These are phyloP conservation scores for Entomophthora muscae DNA, from an alignment of 371 early-diverging fungal species.

Conservation along the genomic window DNA sequence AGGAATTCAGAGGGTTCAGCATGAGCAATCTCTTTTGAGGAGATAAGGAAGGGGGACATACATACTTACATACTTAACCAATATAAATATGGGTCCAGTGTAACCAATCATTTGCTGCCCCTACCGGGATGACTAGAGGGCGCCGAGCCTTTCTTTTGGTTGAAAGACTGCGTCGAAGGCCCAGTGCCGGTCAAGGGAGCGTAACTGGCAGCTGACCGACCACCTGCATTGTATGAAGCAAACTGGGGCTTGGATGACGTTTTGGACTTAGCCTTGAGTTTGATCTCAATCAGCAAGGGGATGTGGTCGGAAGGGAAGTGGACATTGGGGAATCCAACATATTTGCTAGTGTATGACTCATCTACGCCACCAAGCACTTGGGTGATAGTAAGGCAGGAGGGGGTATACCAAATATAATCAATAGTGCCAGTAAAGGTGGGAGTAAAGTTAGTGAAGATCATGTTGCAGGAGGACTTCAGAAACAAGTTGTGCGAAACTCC, in stretches of 20 bases:
- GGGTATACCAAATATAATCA: conserved; percentile 94
- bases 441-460: conserved; percentile 91
- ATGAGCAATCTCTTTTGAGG: neutral
- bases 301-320: conserved; percentile 87
- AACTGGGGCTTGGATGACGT: conserved; percentile 8
- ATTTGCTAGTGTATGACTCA: conserved; percentile 47
- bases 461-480: conserved; percentile 58
- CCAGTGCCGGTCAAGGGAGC: conserved; percentile 1
- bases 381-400: conserved; percentile 48
- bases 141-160: neutral
- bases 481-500: conserved; percentile 64
- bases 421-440: conserved; percentile 83
- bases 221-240: neutral
- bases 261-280: conserved; percentile 11
- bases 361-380: conserved; percentile 78
- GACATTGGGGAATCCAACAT: conserved; percentile 89
- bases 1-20: neutral
- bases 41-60: neutral
- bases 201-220: neutral
- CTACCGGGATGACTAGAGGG: neutral
- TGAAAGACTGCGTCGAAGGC: conserved; percentile 6
- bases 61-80: neutral
- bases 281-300: conserved; percentile 15
- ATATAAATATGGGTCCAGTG: neutral
- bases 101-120: neutral